Evolutionary conservation across 805 yeast species (phyloP).

Genomic region (Myxozyma geophila): DNA sequence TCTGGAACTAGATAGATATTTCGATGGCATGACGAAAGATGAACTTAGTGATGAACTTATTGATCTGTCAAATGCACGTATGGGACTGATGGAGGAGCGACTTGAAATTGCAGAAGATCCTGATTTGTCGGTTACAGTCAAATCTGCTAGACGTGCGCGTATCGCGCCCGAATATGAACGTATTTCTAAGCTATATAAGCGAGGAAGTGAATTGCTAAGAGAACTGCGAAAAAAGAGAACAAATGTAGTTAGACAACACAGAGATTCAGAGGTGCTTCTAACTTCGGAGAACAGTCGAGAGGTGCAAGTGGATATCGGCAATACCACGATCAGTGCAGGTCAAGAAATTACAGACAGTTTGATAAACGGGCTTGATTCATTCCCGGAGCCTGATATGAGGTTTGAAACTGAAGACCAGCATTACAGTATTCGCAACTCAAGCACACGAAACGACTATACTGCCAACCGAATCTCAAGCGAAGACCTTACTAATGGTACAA

Average conservation of each 20-base stretch:
- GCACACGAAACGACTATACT: no score
- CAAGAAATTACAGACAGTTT: slow-evolving; percentile 1
- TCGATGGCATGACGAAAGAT: slow-evolving; percentile 14
- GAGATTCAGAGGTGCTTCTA: neutral
- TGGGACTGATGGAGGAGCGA: slow-evolving; percentile 23
- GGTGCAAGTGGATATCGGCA: neutral
- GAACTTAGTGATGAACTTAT: slow-evolving; percentile 16
- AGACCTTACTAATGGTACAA: neutral
- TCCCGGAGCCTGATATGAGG: slow-evolving; percentile 10
- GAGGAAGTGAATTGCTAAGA: slow-evolving; percentile 5
- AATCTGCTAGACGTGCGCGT: slow-evolving; percentile 9
- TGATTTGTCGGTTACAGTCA: slow-evolving; percentile 7
- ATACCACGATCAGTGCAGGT: no score
- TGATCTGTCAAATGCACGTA: slow-evolving; percentile 9
- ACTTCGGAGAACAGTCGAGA: neutral
- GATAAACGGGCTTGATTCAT: slow-evolving; percentile 1
- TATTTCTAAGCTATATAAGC: slow-evolving; percentile 11
- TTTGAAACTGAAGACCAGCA: neutral
- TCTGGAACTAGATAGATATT: slow-evolving; percentile 1
- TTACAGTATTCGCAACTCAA: no score
- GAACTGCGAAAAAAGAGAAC: neutral
- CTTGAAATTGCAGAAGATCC: slow-evolving; percentile 25
- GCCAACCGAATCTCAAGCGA: neutral
- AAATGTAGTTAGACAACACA: neutral
- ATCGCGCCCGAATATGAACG: slow-evolving; percentile 23